phyloP scores from a whole-genome alignment of 2,329 filamentous ascomycete species.

The Rosellinia necatrix region DNA sequence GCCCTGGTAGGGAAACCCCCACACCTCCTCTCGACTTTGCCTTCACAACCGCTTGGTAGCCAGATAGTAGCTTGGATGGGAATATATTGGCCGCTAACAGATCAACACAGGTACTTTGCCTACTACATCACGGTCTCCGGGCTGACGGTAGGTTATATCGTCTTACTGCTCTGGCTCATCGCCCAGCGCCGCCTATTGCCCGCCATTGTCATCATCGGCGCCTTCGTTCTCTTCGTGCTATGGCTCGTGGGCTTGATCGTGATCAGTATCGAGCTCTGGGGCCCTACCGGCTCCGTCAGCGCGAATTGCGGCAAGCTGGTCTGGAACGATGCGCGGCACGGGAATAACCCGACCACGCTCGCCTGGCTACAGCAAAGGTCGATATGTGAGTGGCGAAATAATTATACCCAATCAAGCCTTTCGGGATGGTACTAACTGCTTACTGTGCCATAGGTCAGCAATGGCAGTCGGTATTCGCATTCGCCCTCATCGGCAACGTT shows the following conservation, averaged over 20 bases:
- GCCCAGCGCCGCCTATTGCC: slow-evolving; percentile 64
- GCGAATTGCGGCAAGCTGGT: slow-evolving; percentile 64
- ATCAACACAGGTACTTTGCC: slow-evolving; percentile 63
- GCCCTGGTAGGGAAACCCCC: slow-evolving; percentile 59
- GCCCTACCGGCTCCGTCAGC: slow-evolving; percentile 61
- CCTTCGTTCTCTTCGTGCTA: slow-evolving; percentile 69
- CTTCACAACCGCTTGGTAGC: neutral
- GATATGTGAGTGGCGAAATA: slow-evolving; percentile 57
- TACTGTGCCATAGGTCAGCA: slow-evolving; percentile 62
- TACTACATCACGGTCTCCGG: slow-evolving; percentile 65
- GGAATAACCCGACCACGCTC: slow-evolving; percentile 58
- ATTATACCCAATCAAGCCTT: neutral
- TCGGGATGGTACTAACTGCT: too few relatives aligned
- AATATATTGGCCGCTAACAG: neutral
- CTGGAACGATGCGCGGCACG: slow-evolving; percentile 54
- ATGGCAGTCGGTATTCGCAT: slow-evolving; percentile 69
- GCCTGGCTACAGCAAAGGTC: slow-evolving; percentile 67
- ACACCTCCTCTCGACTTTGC: neutral
- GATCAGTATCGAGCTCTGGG: slow-evolving; percentile 66
- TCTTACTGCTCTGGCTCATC: slow-evolving; percentile 66
- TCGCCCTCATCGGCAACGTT: slow-evolving; percentile 62
- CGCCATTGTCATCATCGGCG: slow-evolving; percentile 65
- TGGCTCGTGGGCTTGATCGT: slow-evolving; percentile 70
- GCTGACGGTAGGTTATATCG: slow-evolving; percentile 69
- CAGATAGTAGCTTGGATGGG: too few relatives aligned